Percentiles rank a stretch among this genome's conserved stretches.
These are phyloP conservation scores for Schizopora paradoxa DNA, from an alignment of 1,284 basidiomycete species.

Conservation along the genomic window DNA sequence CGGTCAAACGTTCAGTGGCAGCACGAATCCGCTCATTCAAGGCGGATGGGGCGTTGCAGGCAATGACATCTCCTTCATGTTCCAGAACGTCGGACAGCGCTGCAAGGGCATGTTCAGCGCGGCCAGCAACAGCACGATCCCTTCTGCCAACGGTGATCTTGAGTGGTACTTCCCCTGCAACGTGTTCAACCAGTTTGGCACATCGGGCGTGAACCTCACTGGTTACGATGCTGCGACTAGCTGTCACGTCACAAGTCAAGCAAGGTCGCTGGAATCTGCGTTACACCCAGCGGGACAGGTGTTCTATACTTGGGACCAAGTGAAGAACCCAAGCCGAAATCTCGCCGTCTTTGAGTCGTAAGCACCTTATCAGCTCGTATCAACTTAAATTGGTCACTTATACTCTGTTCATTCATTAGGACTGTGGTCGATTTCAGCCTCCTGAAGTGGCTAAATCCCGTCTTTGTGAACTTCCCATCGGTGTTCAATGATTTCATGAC, in stretches of 20 bases:
- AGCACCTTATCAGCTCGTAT: constrained; percentile 27
- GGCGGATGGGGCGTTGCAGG: constrained; percentile 75
- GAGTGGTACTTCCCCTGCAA: constrained; percentile 98
- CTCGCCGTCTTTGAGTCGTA: constrained; percentile 89
- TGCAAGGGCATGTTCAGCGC: constrained; percentile 78
- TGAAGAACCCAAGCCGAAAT: constrained; percentile 66
- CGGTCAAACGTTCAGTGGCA: constrained; percentile 65
- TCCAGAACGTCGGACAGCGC: constrained; percentile 85
- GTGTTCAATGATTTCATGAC: constrained; percentile 77
- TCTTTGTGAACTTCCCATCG: constrained; percentile 75
- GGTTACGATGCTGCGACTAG: constrained; percentile 58
- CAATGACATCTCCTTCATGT: constrained; percentile 89
- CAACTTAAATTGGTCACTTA: constrained; percentile 18
- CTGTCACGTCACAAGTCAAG: constrained; percentile 66
- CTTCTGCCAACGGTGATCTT: constrained; percentile 45
- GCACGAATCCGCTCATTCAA: constrained; percentile 77
- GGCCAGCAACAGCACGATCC: constrained; percentile 63
- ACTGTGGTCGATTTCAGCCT: constrained; percentile 85
- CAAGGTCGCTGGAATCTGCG: constrained; percentile 44
- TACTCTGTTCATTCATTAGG: constrained; percentile 36
- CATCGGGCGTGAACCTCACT: constrained; percentile 57
- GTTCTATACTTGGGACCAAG: constrained; percentile 89
- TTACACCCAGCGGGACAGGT: constrained; percentile 74
- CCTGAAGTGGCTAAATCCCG: constrained; percentile 76
- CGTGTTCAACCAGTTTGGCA: constrained; percentile 72